Conservation (phyloP, 805 yeast genomes). For the Priceomyces carsonii region DNA sequence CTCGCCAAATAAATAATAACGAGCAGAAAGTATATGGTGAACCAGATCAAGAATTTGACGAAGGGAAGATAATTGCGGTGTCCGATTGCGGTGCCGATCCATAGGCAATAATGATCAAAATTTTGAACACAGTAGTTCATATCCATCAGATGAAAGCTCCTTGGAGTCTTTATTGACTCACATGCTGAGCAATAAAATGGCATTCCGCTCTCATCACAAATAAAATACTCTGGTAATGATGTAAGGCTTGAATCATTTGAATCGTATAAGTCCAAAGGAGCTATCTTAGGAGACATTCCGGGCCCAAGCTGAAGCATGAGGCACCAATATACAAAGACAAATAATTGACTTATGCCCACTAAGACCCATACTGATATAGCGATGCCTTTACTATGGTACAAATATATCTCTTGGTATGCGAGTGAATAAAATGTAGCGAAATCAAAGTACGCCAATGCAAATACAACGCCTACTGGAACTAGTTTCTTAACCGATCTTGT, state of each 20-base stretch:
- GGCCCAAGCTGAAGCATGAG: conserved; percentile 55
- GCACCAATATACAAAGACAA: conserved; percentile 41
- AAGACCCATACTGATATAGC: conserved; percentile 42
- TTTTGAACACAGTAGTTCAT: conserved; percentile 59
- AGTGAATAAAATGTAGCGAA: conserved; percentile 47
- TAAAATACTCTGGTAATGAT: conserved; percentile 57
- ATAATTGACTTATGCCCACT: conserved; percentile 20
- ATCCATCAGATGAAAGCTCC: conserved; percentile 70
- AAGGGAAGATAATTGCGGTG: conserved; percentile 62
- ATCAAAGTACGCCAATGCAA: conserved; percentile 38
- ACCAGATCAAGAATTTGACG: conserved; percentile 47
- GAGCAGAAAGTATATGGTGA: conserved; percentile 29
- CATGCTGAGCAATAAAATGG: conserved; percentile 78
- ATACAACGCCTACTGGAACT: conserved; percentile 29
- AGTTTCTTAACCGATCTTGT: too few species aligned
- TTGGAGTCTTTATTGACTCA: conserved; percentile 59
- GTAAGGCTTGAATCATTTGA: conserved; percentile 18
- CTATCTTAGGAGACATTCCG: conserved; percentile 43
- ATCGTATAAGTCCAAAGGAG: conserved; percentile 35
- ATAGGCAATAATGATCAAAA: conserved; percentile 84
- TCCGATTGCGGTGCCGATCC: conserved; percentile 76
- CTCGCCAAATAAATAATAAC: conserved; percentile 21
- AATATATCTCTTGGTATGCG: conserved; percentile 40
- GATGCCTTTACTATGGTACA: conserved; percentile 25
- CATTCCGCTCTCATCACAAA: conserved; percentile 70